A percentile compares a stretch with the other conserved stretches of the same genome.
Evolutionary conservation across 768 basidiomycete species (phyloP).

Genomic region (Clitopilus passeckerianus): DNA sequence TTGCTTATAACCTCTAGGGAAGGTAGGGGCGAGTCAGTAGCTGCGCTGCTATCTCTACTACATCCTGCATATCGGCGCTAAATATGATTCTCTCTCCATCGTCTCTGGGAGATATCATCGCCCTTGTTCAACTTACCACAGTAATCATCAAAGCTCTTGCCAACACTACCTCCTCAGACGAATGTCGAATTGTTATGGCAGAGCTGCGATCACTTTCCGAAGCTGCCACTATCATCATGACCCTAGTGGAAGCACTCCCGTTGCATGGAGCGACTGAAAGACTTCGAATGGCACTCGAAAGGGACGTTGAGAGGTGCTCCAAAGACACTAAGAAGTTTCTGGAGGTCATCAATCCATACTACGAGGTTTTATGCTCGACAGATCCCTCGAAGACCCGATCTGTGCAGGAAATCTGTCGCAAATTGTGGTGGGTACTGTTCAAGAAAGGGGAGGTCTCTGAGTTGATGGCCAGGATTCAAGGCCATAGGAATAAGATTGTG

Average conservation of each 20-base stretch:
- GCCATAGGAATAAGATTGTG: neutral
- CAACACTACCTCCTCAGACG: neutral
- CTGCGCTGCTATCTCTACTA: no score
- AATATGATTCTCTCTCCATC: no score
- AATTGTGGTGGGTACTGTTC: neutral
- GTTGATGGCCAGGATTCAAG: neutral
- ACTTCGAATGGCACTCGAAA: neutral
- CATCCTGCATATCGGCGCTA: no score
- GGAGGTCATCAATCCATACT: neutral
- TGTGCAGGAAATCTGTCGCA: neutral
- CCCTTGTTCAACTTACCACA: neutral
- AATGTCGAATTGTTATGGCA: neutral
- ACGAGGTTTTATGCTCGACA: neutral
- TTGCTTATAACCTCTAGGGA: neutral
- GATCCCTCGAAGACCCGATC: no score
- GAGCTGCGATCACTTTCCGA: neutral
- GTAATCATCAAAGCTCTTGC: neutral
- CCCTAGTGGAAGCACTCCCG: neutral
- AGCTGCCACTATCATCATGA: neutral
- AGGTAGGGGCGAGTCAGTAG: neutral
- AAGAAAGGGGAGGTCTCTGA: neutral
- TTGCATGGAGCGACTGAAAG: neutral
- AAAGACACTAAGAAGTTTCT: neutral
- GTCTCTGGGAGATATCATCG: neutral
- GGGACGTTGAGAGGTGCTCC: neutral